Base-by-base conservation (phyloP, 495 filamentous ascomycete genomes). In the Opeltia flavorubescens region DNA sequence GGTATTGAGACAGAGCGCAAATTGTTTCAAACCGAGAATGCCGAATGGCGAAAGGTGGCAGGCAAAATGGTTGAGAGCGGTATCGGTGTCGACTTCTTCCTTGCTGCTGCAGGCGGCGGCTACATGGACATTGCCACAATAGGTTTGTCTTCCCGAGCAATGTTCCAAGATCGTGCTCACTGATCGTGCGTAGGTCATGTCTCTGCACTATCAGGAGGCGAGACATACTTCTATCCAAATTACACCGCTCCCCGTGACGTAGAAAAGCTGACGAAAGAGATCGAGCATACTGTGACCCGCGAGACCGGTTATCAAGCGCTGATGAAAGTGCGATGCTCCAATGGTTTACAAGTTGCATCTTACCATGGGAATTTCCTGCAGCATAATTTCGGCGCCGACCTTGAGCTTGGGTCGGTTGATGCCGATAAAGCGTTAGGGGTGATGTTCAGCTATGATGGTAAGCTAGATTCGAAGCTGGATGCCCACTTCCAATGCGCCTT, bases 301-400 rank as follows among this genome's bases (percentile, higher is more conserved):
- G 89, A 95, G 59, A 94, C 89, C 15, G 91, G 91, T 24, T 99
- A 89, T 59, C 89, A 95, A 65, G 86, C 88, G 6, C 72, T 96
- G 54, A 91, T 99, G 87, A 99, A 99, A 70, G 91, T 96, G 44
- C 82, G 91, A 36, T 99, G 91, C 65, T 94, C 87, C 6, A 96
- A 93, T 58, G 91, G 91, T 13, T 75, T 99, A 25, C 91, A 99
- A 63, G 85, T 99, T 13, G 81, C 86, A 17, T 77, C 78, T 25
- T 99, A 96, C 59, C 85, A 93, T 53, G 91, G 91, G 47, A 96
- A 96, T 66, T 96, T 96, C 55, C 72, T 87, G 40, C 91, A 99
- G 55, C 86, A 94, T 65, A 85, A 84, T 4, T 89, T 94, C 51
- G 86, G 86, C 5, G 89, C 91, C 12, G 91, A 99, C 63, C 77